Base-by-base conservation (phyloP, 768 basidiomycete species). In the Lactifluus piperatus region DNA sequence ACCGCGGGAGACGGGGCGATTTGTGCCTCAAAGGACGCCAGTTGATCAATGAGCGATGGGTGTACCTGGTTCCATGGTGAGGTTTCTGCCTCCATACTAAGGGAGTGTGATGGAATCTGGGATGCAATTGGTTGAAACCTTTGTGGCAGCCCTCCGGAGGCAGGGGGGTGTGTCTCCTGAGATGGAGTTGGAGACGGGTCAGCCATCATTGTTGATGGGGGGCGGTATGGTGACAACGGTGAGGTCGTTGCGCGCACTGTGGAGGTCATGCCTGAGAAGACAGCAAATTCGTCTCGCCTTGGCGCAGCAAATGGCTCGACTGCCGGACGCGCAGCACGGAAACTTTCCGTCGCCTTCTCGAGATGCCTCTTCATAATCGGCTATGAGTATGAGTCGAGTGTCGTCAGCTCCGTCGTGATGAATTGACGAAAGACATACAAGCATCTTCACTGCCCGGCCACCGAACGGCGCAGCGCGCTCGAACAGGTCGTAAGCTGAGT, bases 251-350 rank as follows among this genome's bases (percentile, higher is more conserved):
- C 83, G 9, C 74, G 72, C 24, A 88, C 73, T 0, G 81, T 85
- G 60, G 85, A 80, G 10, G 82, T 87, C 65, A 82, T 80, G n/a
- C 88, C 88, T 50, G 85, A 81, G 69, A 89, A 89, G 26, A 89
- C 86, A 6, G 81, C 79, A 24, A 90, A 71, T 66, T 88, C 86
- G 67, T 89, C 87, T 56, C 82, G 78, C 13, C 71, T 62, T 0
- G 82, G 79, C 9, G 79, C 73, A 22, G 76, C 73, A 69, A 88
- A 87, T 29, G 85, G 84, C 70, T 85, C 82, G 62, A 76, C 77
- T 79, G 63, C 75, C 71, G 64, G 77, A 81, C 1, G 76, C 71
- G 30, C 77, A 69, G 56, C 82, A 80, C 16, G 85, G 34, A 62
- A 58, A 26, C 50, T 58, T n/a, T 58, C 43, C 1, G 37, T 26